These are phyloP conservation scores for Dacryopinax spathularia DNA, from an alignment of 768 basidiomycete species.

Conservation along the genomic window DNA sequence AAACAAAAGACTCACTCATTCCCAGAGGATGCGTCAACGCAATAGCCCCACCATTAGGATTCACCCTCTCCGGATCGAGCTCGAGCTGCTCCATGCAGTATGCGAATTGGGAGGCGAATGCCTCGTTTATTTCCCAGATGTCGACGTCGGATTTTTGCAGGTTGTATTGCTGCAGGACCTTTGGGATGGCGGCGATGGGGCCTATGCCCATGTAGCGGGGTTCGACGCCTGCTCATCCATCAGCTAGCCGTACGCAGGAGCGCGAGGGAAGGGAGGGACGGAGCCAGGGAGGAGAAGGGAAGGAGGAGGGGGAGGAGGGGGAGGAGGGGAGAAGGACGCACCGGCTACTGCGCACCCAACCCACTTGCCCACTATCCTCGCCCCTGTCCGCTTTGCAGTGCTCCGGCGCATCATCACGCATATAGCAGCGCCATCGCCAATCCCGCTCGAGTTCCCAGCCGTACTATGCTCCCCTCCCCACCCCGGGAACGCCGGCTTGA, in stretches of 20 bases:
- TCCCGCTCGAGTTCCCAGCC: conserved; percentile 73
- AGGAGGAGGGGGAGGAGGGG: conserved; percentile 13
- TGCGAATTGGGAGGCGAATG: conserved; percentile 79
- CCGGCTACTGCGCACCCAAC: conserved; percentile 66
- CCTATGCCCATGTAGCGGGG: conserved; percentile 67
- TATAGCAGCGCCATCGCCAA: conserved; percentile 86
- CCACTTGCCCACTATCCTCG: conserved; percentile 73
- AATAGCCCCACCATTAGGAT: conserved; percentile 71
- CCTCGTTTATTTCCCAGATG: conserved; percentile 75
- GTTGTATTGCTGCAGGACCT: conserved; percentile 45
- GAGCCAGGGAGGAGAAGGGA: background rate
- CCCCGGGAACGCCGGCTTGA: conserved; percentile 78
- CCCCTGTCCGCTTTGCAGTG: conserved; percentile 58
- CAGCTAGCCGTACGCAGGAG: conserved; percentile 14
- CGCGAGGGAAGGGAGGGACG: background rate
- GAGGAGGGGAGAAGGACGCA: conserved; percentile 15
- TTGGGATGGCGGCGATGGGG: conserved; percentile 58
- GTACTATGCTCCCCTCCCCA: conserved; percentile 62
- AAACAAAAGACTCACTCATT: conserved; percentile 44
- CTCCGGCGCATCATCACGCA: conserved; percentile 69
- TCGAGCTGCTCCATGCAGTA: conserved; percentile 73
- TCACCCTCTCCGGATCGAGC: conserved; percentile 67
- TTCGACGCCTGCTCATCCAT: conserved; percentile 43
- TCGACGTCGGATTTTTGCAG: conserved; percentile 60
- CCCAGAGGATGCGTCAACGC: conserved; percentile 70